A percentile compares a stretch with the other conserved stretches of the same genome.
Evolutionary conservation across 2,329 filamentous ascomycete species (phyloP).

Genomic region (Sporothrix pseudoabietina): DNA sequence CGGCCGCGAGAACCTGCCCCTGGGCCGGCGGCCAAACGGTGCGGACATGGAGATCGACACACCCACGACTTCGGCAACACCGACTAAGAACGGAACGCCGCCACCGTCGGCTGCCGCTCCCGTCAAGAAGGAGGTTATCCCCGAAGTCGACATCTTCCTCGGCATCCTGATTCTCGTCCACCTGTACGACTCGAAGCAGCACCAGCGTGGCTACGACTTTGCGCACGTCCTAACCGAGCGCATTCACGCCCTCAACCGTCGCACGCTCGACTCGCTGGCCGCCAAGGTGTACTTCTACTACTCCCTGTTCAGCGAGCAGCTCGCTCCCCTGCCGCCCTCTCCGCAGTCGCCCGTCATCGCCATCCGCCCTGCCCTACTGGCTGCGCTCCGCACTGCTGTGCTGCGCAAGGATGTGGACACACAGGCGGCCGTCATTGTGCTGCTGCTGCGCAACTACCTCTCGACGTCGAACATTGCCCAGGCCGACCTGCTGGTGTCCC

Average conservation of each 20-base stretch:
- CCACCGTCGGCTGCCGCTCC: slow-evolving; percentile 25
- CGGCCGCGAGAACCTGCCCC: slow-evolving; percentile 65
- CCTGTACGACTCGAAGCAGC: slow-evolving; percentile 82
- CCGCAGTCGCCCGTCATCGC: slow-evolving; percentile 83
- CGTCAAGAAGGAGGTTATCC: slow-evolving; percentile 74
- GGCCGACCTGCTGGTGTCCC: slow-evolving; percentile 91
- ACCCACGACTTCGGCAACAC: slow-evolving; percentile 32
- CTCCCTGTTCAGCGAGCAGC: slow-evolving; percentile 90
- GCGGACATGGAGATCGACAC: slow-evolving; percentile 77
- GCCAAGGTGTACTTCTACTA: slow-evolving; percentile 99
- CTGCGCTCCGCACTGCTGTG: slow-evolving; percentile 90
- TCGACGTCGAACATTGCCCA: slow-evolving; percentile 95
- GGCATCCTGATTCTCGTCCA: slow-evolving; percentile 85
- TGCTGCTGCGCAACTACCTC: slow-evolving; percentile 93
- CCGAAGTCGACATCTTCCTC: slow-evolving; percentile 87
- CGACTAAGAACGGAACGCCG: slow-evolving; percentile 50
- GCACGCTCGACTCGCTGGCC: slow-evolving; percentile 89
- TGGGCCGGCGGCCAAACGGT: slow-evolving; percentile 58
- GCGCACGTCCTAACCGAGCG: slow-evolving; percentile 81
- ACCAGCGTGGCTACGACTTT: slow-evolving; percentile 78
- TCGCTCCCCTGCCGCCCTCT: slow-evolving; percentile 83
- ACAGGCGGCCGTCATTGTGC: slow-evolving; percentile 93
- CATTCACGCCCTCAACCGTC: slow-evolving; percentile 85
- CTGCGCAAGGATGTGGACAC: slow-evolving; percentile 95
- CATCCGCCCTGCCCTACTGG: slow-evolving; percentile 82